Evolutionary conservation across 805 yeast species (phyloP), one percentile per base, ranked within the genome.

Genomic region (Cyberlindnera xishuangbannaensis): DNA sequence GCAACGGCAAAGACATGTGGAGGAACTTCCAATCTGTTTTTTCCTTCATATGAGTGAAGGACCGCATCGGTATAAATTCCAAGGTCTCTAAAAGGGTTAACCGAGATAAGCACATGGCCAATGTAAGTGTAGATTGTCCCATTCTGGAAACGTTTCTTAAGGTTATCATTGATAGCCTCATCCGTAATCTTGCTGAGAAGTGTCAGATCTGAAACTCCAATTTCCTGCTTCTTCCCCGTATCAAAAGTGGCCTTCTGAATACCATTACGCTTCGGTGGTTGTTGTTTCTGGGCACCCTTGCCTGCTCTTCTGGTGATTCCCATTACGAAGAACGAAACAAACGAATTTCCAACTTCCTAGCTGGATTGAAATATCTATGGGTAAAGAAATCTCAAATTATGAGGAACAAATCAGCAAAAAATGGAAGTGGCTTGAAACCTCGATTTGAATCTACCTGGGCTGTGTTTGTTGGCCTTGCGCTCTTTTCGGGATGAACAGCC

Each of bases 1-100:
- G 99, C 98, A 51, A 92, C 87, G 33, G 97, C 95, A 61, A 81
- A 92, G 19, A 92, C 98, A 61, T 92, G 99, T 4, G 99, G 99
- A 13, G 97, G 95, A 18, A 83, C 95, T 62, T 92, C 99, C 39
- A 92, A 67, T 50, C 99, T 71, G 59, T 92, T 92, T 58, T 88
- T 87, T 41, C 95, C 95, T 58, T 78, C 77, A 55, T 92, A 92
- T 14, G 81, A 67, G 37, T 75, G 73, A 44, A 90, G 65, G 2
- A 78, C 78, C 15, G 76, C 79, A 31, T 76, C 83, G 7, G 97
- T 86, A 61, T 92, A 92, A 33, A 92, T 92, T 3, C 99, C 99
- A 52, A 92, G 66, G 57, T 92, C 99, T 44, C 87, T 77, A 64
- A 92, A 92, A 3, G 99, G 99, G 52, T 92, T 92, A 31, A 92